Evolutionary conservation across 2,329 filamentous ascomycete genomes (phyloP).

Genomic region (Calonectria pseudoturangicola): DNA sequence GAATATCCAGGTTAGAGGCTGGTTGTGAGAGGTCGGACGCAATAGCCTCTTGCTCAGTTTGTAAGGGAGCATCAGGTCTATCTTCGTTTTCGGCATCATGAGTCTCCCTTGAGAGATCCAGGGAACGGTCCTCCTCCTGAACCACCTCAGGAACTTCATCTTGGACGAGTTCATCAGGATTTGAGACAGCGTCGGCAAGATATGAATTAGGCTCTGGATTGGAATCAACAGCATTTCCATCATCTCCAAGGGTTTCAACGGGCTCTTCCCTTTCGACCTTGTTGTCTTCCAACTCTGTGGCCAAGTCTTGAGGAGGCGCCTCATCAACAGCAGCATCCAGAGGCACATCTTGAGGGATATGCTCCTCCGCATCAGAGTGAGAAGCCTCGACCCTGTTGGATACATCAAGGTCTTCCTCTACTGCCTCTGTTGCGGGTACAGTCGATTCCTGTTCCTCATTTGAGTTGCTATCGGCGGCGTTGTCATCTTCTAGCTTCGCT

Average conservation of each 20-base stretch:
- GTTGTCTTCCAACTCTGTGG: constrained; percentile 5
- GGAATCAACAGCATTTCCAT: constrained; percentile 1
- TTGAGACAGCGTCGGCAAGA: background rate
- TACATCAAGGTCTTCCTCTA: background rate
- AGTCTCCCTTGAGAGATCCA: background rate
- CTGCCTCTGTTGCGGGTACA: background rate
- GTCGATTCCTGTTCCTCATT: background rate
- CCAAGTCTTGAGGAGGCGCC: constrained; percentile 1
- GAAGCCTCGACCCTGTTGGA: background rate
- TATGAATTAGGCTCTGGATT: background rate
- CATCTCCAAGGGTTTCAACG: constrained; percentile 21
- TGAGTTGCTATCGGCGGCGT: background rate
- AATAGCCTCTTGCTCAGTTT: background rate
- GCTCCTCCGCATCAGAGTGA: constrained; percentile 15
- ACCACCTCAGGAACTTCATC: background rate
- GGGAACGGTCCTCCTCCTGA: background rate
- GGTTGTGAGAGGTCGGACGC: background rate
- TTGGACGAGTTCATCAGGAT: background rate
- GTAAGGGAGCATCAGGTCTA: background rate
- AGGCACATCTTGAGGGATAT: background rate
- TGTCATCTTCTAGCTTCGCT: background rate
- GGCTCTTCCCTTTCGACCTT: constrained; percentile 10
- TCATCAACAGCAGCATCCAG: background rate
- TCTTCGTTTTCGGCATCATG: background rate
- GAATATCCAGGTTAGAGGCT: background rate